Evolutionary conservation across 2,329 filamentous ascomycete species (phyloP).

Genomic region (Claviceps digitariae): DNA sequence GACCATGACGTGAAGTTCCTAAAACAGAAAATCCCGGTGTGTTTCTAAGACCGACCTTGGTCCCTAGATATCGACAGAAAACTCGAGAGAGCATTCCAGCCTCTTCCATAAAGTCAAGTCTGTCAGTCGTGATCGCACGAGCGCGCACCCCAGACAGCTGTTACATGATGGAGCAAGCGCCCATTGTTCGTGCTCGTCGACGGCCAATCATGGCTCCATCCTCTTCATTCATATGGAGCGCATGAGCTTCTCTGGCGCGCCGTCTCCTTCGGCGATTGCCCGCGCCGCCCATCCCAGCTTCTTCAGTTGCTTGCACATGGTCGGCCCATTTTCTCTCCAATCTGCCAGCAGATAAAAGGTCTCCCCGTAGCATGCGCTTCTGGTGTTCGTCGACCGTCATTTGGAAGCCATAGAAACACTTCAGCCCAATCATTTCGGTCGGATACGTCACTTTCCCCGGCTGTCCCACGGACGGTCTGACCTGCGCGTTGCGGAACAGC

Average conservation of each 20-base stretch:
- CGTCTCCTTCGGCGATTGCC: slow-evolving; percentile 58
- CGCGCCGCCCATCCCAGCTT: slow-evolving; percentile 56
- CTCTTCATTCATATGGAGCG: slow-evolving; percentile 69
- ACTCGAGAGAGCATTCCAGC: too few species aligned
- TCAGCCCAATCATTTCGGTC: slow-evolving; percentile 68
- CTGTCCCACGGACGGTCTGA: slow-evolving; percentile 36
- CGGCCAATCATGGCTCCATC: slow-evolving; percentile 47
- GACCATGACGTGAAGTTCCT: neutral
- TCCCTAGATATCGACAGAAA: neutral
- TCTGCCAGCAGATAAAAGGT: slow-evolving; percentile 59
- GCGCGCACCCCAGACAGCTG: neutral
- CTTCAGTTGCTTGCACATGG: slow-evolving; percentile 85
- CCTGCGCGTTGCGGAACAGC: slow-evolving; percentile 69
- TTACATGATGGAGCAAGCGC: slow-evolving; percentile 53
- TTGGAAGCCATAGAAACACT: slow-evolving; percentile 93
- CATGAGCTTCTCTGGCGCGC: slow-evolving; percentile 67
- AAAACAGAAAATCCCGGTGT: too few species aligned
- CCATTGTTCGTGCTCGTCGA: slow-evolving; percentile 50
- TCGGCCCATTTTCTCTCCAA: slow-evolving; percentile 86
- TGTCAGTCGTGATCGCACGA: neutral
- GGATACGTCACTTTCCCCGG: slow-evolving; percentile 43
- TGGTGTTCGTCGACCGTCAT: slow-evolving; percentile 90
- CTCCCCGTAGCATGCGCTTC: slow-evolving; percentile 67
- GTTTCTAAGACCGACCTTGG: neutral
- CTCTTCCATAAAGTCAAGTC: too few species aligned